Base-by-base conservation (phyloP, 257 asterid species). In the Penstemon barbatus region DNA sequence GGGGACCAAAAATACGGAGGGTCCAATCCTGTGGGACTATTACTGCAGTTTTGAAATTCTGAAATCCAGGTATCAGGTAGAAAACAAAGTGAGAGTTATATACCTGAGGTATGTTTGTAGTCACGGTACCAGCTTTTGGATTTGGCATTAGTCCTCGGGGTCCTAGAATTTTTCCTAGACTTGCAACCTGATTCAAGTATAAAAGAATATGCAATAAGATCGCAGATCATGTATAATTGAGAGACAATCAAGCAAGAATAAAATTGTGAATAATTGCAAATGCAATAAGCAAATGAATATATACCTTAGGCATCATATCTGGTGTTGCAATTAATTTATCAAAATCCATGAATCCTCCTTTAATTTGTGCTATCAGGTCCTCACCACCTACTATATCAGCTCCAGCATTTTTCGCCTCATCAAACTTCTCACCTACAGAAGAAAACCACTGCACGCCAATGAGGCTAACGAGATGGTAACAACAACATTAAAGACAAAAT, bases 271-370 rank as follows among this genome's bases (percentile, higher is more conserved):
- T 11, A 56, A 44, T 63, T 57, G 54, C 4, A 53, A 61, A n/a
- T 15, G 41, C 33, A 25, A 25, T 19, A 55, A 2, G 60, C 10
- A 55, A 15, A 55, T 6, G 9, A 25, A 19, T 15, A 0, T 55
- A 41, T 64, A 93, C 97, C 97, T 93, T 93, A 65, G 97, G 95
- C 99, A 93, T 93, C 99, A 90, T 93, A 82, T 93, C 97, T 12
- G 99, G 96, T 40, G 99, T 93, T 11, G 99, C 99, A 81, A 93
- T 89, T 70, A 93, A 79, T 79, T 90, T 93, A 81, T 93, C 97
- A 57, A 93, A 93, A 57, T 87, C 96, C 99, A 90, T 90, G 78
- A 87, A 87, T 60, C 99, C 99, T 75, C 87, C 91, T 83, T 93
- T 87, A 48, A 93, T 93, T 80, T 87, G 92, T 77, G 80, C 83